Base-by-base conservation (phyloP, 805 yeast genomes). In the Saturnispora saitoi region DNA sequence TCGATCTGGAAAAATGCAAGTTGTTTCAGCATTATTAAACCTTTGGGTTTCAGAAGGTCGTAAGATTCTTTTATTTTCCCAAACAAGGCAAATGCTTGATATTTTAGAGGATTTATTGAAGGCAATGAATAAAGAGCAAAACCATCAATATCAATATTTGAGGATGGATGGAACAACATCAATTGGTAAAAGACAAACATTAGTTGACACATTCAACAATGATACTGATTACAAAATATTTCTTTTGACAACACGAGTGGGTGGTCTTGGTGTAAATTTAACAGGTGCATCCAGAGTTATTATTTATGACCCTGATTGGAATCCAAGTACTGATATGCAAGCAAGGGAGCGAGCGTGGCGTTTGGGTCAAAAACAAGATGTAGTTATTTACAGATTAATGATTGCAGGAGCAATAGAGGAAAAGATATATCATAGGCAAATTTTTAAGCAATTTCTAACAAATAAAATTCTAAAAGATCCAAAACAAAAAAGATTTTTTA, bases 301-400 rank as follows among this genome's bases (percentile, higher is more conserved):
- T 20, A 91, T 91, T 14, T 91, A 77, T 62, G 99, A 91, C 59
- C 99, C 99, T 0, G 98, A 93, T 65, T 91, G 99, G 99, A 91
- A 91, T 60, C 99, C 99, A 0, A 88, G 96, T 1, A 93, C 98
- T 0, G 99, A 91, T 68, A 75, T 90, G 51, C 99, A 91, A 65
- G 99, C 99, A 0, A 72, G 98, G 51, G 99, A 91, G 63, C 69
- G 99, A 43, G 97, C 98, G 0, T 93, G 98, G 98, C 72, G 99
- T 54, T 72, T 91, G 53, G 99, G 99, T 1, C 99, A 91, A 64
- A 90, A 85, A 61, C 80, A 82, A 50, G 96, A 90, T 56, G 97
- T 91, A 8, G 79, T 89, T 6, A 90, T 91, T 32, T 93, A 91
- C 58, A 69, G 99, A 50, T 70, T 93, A 39, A 88, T 93, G 86